Evolutionary conservation across 2,329 filamentous ascomycete species (phyloP), one percentile per base, ranked within the genome.

Genomic region (Cytospora mali): DNA sequence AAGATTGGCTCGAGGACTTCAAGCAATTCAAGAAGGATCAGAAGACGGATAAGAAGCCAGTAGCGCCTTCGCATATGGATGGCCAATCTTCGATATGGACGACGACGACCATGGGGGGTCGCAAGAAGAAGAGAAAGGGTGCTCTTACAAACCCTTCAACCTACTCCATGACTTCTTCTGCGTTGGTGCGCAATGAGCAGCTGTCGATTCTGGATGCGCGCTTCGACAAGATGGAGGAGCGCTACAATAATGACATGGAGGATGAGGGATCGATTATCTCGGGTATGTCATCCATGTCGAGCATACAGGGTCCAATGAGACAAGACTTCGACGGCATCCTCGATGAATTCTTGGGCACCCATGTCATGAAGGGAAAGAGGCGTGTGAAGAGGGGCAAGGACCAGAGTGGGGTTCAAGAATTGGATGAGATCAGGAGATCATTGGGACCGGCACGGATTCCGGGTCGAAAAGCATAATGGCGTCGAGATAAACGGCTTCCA

Each of bases 141-240:
- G 94, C 95, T 2, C 79, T 96, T 74, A 98, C 94, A 4, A 92
- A 90, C 67, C 89, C 91, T 0, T 95, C 93, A 0, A 88, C 93
- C 75, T 97, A 91, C 72, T 97, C 92, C 89, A 98, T 98, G 69
- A 97, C 95, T 73, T 99, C 95, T 75, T 98, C 95, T 69, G 98
- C 95, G 89, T 90, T 95, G 79, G 74, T 92, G 57, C 87, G 95
- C 61, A 99, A 93, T 1, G 94, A 97, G 71, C 92, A 93, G 49
- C 84, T 96, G 64, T 88, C 88, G 0, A 83, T 96, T 1, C 81
- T 99, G 7, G 96, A 99, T 73, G 90, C 90, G 53, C 86, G 95
- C 28, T 99, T 98, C 74, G 95, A 99, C 74, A 91, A 86, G 75
- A 86, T 98, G 23, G 92, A 97, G 75, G 90, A 94, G 74, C 82